Conservation (phyloP, 345 rosid genomes). For the Excoecaria cochinchinensis region DNA sequence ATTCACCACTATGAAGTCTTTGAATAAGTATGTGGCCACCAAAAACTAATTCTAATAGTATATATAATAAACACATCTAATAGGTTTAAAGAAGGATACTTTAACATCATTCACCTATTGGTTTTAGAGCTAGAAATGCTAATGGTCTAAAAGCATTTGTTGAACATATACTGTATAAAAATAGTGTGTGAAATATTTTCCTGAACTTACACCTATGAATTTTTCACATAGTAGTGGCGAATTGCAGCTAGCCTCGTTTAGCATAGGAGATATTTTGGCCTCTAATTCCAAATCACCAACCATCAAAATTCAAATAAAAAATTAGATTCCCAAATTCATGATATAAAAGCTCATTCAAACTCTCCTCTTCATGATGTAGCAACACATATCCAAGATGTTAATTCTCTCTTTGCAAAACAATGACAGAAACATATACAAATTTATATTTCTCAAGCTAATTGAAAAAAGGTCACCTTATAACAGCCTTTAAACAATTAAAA, state of each 20-base stretch:
- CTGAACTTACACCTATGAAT: background rate
- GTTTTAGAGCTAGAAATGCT: background rate
- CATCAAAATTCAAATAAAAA: background rate
- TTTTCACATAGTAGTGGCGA: background rate
- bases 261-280: background rate
- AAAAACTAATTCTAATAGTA: background rate
- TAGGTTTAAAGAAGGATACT: background rate
- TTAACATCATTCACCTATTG: too few species aligned
- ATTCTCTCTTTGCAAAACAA: background rate
- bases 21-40: conserved; percentile 1
- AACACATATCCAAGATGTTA: background rate
- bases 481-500: background rate
- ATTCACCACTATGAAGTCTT: conserved; percentile 30
- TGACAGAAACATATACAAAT: background rate
- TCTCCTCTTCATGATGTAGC: background rate
- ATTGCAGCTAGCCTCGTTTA: background rate
- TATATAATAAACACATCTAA: background rate
- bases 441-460: background rate
- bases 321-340: background rate
- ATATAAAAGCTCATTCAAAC: background rate
- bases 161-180: background rate
- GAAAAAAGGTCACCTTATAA: background rate
- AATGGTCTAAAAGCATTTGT: background rate
- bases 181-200: background rate
- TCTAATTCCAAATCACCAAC: background rate